Evolutionary conservation across 371 early-diverging fungal genomes (phyloP), one percentile per base, ranked within the genome.

Genomic region (Circinella umbellata): DNA sequence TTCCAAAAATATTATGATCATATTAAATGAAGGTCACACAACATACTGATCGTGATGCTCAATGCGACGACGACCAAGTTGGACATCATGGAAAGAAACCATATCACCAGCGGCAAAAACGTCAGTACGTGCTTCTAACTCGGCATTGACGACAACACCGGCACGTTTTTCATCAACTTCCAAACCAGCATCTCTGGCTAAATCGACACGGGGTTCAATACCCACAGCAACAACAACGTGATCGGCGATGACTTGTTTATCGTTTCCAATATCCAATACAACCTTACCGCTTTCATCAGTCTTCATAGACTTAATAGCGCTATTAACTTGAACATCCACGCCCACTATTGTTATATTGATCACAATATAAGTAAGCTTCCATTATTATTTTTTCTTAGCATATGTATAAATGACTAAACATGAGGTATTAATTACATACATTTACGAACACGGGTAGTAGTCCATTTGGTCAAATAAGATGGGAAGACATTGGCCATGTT

Each of bases 91-190:
- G 86, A 86, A 93, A 3, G 88, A 88, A 11, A 87, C 85, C 77
- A 89, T 89, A 71, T 93, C 93, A 67, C 93, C 93, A 55, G 93
- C 93, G 67, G 83, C 90, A 79, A 84, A 93, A 20, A 93, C 91
- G 71, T 91, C 89, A 36, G 76, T 78, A 61, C 92, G 86, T 5
- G 90, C 90, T 72, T 91, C 90, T n/a, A 93, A 79, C 69, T 93
- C 92, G 27, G 91, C 91, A 75, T 93, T 92, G 49, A 90, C 91
- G 36, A 89, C 82, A 46, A 93, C 90, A 62, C 93, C 92, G 61
- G 90, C 87, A 42, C 87, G 82, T 68, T 74, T 75, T 39, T 85
- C 81, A 69, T 93, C 93, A 67, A 92, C 79, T 73, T 92, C 92
- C 61, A 93, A 77, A 34, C 91, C 90, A n/a, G 92, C 90, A 20